Evolutionary conservation across 129 eudicot genomes (phyloP).

Genomic region (Pseudognaphalium luteoalbum): DNA sequence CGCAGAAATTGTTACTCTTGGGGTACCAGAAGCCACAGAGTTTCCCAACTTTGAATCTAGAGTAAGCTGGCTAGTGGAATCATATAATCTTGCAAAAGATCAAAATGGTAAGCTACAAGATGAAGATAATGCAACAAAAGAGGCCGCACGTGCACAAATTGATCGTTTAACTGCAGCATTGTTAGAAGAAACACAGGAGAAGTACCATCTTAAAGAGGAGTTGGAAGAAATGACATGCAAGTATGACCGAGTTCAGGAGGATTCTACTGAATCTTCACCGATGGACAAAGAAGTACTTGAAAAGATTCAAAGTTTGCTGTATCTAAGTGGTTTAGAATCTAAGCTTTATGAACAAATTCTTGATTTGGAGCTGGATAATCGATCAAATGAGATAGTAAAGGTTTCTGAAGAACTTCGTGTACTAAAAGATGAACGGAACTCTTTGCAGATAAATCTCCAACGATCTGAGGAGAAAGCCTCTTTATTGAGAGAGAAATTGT

Average conservation of each 20-base stretch:
- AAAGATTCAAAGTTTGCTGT: slow-evolving; percentile 56
- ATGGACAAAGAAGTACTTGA: slow-evolving; percentile 41
- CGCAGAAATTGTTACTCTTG: slow-evolving; percentile 51
- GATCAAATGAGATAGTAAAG: slow-evolving; percentile 40
- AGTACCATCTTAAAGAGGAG: slow-evolving; percentile 48
- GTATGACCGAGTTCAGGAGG: slow-evolving; percentile 44
- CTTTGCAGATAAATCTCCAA: slow-evolving; percentile 55
- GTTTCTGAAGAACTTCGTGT: slow-evolving; percentile 51
- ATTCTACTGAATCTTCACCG: slow-evolving; percentile 33
- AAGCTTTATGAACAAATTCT: slow-evolving; percentile 52
- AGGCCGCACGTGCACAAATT: slow-evolving; percentile 56
- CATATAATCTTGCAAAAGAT: slow-evolving; percentile 47
- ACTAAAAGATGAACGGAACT: slow-evolving; percentile 52
- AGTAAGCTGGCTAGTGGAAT: slow-evolving; percentile 60
- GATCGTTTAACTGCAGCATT: slow-evolving; percentile 48
- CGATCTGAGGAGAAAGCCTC: slow-evolving; percentile 71
- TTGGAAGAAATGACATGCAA: slow-evolving; percentile 49
- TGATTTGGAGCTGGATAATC: slow-evolving; percentile 44
- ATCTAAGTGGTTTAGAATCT: slow-evolving; percentile 53
- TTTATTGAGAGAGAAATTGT: slow-evolving; percentile 76
- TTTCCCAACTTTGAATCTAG: slow-evolving; percentile 55
- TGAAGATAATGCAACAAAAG: slow-evolving; percentile 44
- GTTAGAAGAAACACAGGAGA: slow-evolving; percentile 63
- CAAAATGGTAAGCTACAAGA: slow-evolving; percentile 43
- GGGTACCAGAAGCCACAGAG: slow-evolving; percentile 56